Percentiles rank a stretch among this genome's conserved stretches.
phyloP scores from a whole-genome alignment of 768 basidiomycete species.

The Nidula microcarpa region DNA sequence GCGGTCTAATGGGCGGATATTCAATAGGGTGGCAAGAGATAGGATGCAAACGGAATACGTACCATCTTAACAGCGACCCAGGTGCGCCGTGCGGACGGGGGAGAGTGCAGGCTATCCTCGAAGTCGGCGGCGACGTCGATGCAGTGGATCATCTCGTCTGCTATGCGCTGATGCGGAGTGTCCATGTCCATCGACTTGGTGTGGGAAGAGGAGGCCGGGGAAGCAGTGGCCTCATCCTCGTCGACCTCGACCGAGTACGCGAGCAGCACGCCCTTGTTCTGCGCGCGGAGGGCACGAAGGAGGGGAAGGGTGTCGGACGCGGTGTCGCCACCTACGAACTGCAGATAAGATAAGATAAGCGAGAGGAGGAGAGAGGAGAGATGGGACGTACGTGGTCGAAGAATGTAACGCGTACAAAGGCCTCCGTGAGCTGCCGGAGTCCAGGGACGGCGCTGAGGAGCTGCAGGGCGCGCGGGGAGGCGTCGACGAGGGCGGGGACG shows the following conservation, averaged over 20 bases:
- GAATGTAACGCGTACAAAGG: conserved; percentile 75
- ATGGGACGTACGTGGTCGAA: conserved; percentile 65
- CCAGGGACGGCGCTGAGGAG: conserved; percentile 51
- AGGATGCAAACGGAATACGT: conserved; percentile 16
- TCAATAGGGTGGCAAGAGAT: not conserved
- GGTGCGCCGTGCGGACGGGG: conserved; percentile 42
- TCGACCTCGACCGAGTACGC: conserved; percentile 88
- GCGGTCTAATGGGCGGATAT: conserved; percentile 46
- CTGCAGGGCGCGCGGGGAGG: conserved; percentile 64
- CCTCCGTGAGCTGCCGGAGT: conserved; percentile 60
- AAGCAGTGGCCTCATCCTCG: conserved; percentile 42
- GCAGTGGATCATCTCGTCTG: conserved; percentile 72
- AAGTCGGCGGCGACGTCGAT: conserved; percentile 82
- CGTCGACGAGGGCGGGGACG: conserved; percentile 71
- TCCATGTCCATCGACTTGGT: conserved; percentile 9
- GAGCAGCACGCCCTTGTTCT: conserved; percentile 74
- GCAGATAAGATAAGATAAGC: not conserved
- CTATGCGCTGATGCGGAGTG: conserved; percentile 55
- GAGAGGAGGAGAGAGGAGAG: not conserved
- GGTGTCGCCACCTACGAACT: conserved; percentile 91
- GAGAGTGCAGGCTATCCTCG: conserved; percentile 46
- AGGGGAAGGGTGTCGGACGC: conserved; percentile 65
- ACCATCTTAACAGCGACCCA: conserved; percentile 89
- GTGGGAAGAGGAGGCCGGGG: too few species aligned
- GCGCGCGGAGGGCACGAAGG: conserved; percentile 55